Evolutionary conservation across 495 filamentous ascomycete genomes (phyloP), one percentile per base, ranked within the genome.

Genomic region (Penicillium samsonianum): DNA sequence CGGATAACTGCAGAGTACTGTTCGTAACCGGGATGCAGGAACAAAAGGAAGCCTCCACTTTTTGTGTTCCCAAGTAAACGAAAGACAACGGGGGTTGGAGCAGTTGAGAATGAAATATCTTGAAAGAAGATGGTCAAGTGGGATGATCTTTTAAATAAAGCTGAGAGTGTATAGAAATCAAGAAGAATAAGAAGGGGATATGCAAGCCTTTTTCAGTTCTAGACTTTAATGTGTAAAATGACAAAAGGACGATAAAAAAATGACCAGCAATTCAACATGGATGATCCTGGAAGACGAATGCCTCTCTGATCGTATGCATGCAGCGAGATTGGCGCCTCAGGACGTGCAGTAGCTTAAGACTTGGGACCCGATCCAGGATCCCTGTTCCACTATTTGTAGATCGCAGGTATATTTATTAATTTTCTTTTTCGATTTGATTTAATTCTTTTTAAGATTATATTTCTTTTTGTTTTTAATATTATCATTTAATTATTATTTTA

Each of bases 201-300:
- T 46, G 54, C 52, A 58, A 44, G 56, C 25, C 60, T 56, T 53
- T 64, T 65, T 62, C 55, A 62, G 51, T 48, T 58, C 31, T 35
- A 53, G 50, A 53, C 49, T 42, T 19, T 43, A 52, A 42, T 17
- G 33, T 17, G 49, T 26, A 30, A 41, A 58, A 42, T 52, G 53
- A 49, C 30, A 50, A 59, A 52, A 47, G 49, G 50, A 57, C 41
- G 50, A 46, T 3, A 53, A 28, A 60, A 51, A 31, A 20, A 23
- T 26, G 53, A 25, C 43, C 50, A 57, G 30, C 44, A 55, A 64
- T 55, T 48, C 57, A 62, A 48, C 67, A 70, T 68, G 73, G 70
- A 71, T 75, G 57, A 77, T 74, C 73, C 73, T 61, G 66, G 71
- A 61, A 50, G 35, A 57, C 53, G 50, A 44, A 22, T 50, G 51